These are phyloP conservation scores for Yamadazyma laniorum DNA, from an alignment of 805 yeast genomes.

Conservation along the genomic window DNA sequence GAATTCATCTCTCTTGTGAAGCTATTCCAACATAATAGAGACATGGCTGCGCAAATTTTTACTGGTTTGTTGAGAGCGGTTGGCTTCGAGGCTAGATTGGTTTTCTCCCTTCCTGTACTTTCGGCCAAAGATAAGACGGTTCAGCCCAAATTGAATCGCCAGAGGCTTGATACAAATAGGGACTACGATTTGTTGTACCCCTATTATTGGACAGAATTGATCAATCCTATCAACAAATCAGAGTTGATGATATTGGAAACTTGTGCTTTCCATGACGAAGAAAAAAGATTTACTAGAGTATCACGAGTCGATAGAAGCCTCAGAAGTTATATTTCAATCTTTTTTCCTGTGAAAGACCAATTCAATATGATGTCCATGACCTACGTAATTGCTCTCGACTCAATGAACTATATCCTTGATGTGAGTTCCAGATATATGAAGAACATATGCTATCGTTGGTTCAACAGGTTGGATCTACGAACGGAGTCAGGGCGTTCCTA, in stretches of 20 bases:
- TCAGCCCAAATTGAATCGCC: constrained; percentile 26
- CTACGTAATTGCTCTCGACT: constrained; percentile 23
- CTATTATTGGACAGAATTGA: constrained; percentile 36
- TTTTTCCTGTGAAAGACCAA: constrained; percentile 20
- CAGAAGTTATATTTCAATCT: constrained; percentile 15
- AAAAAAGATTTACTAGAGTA: constrained; percentile 21
- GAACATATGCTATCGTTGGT: constrained; percentile 29
- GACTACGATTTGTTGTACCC: constrained; percentile 35
- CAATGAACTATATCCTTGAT: constrained; percentile 21
- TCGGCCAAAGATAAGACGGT: constrained; percentile 13
- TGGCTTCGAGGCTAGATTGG: constrained; percentile 30
- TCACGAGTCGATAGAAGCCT: constrained; percentile 13
- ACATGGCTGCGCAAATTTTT: constrained; percentile 32
- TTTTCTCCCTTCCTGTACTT: constrained; percentile 31
- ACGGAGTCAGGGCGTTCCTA: constrained; percentile 26
- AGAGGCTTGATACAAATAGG: constrained; percentile 20
- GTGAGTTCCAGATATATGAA: constrained; percentile 33
- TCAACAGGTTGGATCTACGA: constrained; percentile 25
- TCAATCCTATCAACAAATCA: constrained; percentile 26
- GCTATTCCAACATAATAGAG: constrained; percentile 30
- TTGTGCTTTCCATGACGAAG: constrained; percentile 29
- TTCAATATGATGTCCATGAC: constrained; percentile 31
- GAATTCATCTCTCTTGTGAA: constrained; percentile 18
- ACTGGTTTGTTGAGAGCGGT: constrained; percentile 26
- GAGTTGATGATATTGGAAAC: constrained; percentile 29